Evolutionary conservation across 1,284 basidiomycete genomes (phyloP).

Genomic region (Sporisorium iseilematis-ciliati): DNA sequence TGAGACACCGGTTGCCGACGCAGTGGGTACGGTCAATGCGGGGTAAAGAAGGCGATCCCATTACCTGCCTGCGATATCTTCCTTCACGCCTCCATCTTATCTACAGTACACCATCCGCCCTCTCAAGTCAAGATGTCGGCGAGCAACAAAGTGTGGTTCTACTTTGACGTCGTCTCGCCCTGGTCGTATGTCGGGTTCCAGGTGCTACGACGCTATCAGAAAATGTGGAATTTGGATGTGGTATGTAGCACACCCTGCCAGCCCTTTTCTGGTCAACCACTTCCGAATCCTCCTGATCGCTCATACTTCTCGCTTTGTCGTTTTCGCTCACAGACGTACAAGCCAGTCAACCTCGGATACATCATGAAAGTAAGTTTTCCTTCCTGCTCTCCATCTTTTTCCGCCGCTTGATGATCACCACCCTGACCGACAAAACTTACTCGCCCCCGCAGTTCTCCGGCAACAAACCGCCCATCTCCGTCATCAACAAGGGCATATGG

Average conservation of each 20-base stretch:
- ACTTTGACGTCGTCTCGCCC: constrained; percentile 66
- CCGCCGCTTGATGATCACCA: background rate
- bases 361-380: constrained; percentile 61
- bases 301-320: background rate
- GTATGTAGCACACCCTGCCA: constrained; percentile 3
- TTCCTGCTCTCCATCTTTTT: background rate
- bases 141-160: constrained; percentile 54
- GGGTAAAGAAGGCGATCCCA: constrained; percentile 12
- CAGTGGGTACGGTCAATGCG: constrained; percentile 3
- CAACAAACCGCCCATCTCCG: constrained; percentile 65
- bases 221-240: constrained; percentile 59
- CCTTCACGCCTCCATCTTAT: background rate
- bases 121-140: constrained; percentile 13
- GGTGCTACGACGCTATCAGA: constrained; percentile 55
- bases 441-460: constrained; percentile 35
- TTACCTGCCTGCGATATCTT: no score
- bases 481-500: constrained; percentile 62
- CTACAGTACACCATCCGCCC: no score
- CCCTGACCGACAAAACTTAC: background rate
- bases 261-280: background rate
- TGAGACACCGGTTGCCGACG: no score
- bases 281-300: background rate
- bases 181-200: constrained; percentile 63
- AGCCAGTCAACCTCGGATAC: constrained; percentile 61
- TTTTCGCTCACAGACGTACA: constrained; percentile 44